phyloP scores from a whole-genome alignment of 1,139 yeast genomes.

The Yamadazyma aaseri region DNA sequence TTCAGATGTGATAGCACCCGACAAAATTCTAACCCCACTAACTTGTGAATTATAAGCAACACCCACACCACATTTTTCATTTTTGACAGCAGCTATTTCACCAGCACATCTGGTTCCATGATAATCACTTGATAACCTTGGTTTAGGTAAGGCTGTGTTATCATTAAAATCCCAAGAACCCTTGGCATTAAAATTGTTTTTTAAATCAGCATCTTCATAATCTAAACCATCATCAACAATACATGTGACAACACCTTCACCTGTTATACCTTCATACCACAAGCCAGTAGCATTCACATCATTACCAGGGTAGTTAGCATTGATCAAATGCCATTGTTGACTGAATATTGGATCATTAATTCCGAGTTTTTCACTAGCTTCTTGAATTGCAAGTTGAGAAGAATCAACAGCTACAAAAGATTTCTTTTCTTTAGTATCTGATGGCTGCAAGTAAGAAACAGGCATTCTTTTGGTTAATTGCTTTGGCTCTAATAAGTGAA shows the following conservation, averaged over 20 bases:
- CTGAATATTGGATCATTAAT: conserved; percentile 80
- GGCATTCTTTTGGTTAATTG: conserved; percentile 47
- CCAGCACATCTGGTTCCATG: conserved; percentile 99
- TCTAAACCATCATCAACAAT: conserved; percentile 95
- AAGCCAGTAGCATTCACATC: conserved; percentile 86
- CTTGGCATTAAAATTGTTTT: conserved; percentile 64
- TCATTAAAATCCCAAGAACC: conserved; percentile 94
- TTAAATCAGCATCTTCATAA: conserved; percentile 69
- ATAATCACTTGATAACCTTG: conserved; percentile 76
- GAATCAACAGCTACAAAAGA: conserved; percentile 39
- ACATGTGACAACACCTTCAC: conserved; percentile 79
- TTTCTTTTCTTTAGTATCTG: conserved; percentile 15
- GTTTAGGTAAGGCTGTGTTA: conserved; percentile 72
- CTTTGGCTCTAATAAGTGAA: conserved; percentile 53
- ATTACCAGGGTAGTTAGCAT: conserved; percentile 68
- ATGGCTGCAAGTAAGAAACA: conserved; percentile 21
- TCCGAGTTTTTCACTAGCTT: conserved; percentile 51
- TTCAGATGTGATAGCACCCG: conserved; percentile 74
- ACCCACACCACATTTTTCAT: conserved; percentile 90
- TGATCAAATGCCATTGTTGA: conserved; percentile 89
- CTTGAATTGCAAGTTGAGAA: conserved; percentile 39
- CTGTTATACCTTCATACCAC: conserved; percentile 83
- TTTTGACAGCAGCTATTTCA: conserved; percentile 89
- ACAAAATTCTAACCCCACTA: conserved; percentile 85
- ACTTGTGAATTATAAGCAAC: conserved; percentile 87